Evolutionary conservation across 306 rosid genomes (phyloP), one percentile per base, ranked within the genome.

Genomic region (Pterocarpus santalinus): DNA sequence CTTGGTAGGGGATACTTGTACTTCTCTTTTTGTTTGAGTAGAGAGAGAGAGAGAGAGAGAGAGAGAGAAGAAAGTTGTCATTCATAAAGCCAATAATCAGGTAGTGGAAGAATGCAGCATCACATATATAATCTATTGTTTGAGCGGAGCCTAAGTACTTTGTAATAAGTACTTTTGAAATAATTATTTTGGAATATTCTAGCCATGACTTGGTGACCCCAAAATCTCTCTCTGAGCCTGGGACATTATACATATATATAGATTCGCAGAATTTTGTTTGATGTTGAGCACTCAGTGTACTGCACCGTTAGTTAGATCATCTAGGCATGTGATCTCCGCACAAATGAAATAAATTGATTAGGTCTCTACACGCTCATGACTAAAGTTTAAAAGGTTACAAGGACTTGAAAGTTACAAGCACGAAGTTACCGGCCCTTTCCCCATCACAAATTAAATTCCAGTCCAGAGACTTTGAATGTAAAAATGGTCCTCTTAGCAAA

Each of bases 391-490:
- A 49, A 34, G 39, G 43, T 36, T n/a, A 44, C 4, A 46, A 44
- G 6, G 6, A 15, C 76, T 71, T 71, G 76, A 71, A 49, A 71
- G 76, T 34, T 51, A 51, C 46, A 61, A n/a, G 38, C 77, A 82
- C 64, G 38, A 47, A 33, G 7, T 10, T 8, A 34, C 38, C 8
- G 8, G 6, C 16, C 38, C 39, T 55, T 32, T 81, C 75, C 13
- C 49, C 60, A 61, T 82, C 81, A 75, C 72, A 58, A 38, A 22
- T 11, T 67, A 22, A 65, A 68, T 67, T 75, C 12, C 2, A 41
- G 80, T 81, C 84, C 39, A 81, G 75, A 65, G 69, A 65, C 84
- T 32, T 81, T 53, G 84, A 81, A 73, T 73, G 75, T 73, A 5
- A 41, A 64, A 41, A 33, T 81, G 80, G 80, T 65, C 62, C 17